Evolutionary conservation across 768 basidiomycete genomes (phyloP).

Genomic region (Coprinopsis sp.): DNA sequence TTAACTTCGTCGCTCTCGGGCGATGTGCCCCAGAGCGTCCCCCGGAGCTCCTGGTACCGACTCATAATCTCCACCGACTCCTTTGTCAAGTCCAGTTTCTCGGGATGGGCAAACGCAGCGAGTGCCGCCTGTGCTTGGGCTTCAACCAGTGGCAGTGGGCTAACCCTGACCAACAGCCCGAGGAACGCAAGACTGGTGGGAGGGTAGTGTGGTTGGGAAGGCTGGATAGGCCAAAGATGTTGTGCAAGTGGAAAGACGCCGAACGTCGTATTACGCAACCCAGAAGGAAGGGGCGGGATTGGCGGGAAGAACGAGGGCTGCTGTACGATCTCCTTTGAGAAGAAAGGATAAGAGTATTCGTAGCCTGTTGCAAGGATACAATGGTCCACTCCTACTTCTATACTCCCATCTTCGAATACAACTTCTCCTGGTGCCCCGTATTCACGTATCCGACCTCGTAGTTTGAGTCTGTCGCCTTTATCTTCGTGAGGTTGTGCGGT

Average conservation of each 20-base stretch:
- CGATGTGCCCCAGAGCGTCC: background rate
- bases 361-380: conserved; percentile 80
- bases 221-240: conserved; percentile 62
- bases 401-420: conserved; percentile 38
- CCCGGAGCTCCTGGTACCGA: conserved; percentile 41
- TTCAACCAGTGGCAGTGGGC: conserved; percentile 76
- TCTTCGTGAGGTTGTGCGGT: conserved; percentile 30
- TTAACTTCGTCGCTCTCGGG: conserved; percentile 9
- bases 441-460: conserved; percentile 34
- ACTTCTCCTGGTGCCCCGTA: background rate
- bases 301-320: conserved; percentile 38
- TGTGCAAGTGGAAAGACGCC: conserved; percentile 68
- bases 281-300: conserved; percentile 42
- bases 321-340: conserved; percentile 26
- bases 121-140: conserved; percentile 66
- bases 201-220: conserved; percentile 29
- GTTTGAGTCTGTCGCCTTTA: conserved; percentile 26
- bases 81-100: conserved; percentile 40
- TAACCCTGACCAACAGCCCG: conserved; percentile 52
- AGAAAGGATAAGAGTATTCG: conserved; percentile 59
- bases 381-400: conserved; percentile 51
- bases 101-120: conserved; percentile 49
- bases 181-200: conserved; percentile 58
- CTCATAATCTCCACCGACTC: conserved; percentile 48
- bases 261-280: conserved; percentile 60